phyloP scores from a whole-genome alignment of 2,329 filamentous ascomycete genomes.

The Sclerotiophoma versabilis region DNA sequence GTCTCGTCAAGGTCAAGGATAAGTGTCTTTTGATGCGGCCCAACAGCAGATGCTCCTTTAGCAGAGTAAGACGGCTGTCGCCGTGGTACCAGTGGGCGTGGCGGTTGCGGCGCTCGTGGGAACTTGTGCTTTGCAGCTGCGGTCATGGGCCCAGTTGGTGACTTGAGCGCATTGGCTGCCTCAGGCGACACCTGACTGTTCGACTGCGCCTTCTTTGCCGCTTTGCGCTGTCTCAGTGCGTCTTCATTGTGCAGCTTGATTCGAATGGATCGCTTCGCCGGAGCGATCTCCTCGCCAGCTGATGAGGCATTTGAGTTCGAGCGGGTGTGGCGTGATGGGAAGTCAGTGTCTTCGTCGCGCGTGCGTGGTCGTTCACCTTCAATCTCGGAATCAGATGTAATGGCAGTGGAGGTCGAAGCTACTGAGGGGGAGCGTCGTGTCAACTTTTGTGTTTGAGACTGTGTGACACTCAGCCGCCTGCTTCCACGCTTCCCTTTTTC shows the following conservation, averaged over 20 bases:
- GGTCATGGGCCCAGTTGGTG: slow-evolving; percentile 87
- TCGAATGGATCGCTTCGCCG: slow-evolving; percentile 79
- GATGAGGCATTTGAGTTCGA: slow-evolving; percentile 63
- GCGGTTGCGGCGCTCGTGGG: slow-evolving; percentile 86
- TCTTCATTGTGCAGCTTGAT: slow-evolving; percentile 90
- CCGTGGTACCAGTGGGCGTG: slow-evolving; percentile 85
- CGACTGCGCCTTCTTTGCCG: slow-evolving; percentile 65
- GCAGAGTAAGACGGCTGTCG: slow-evolving; percentile 85
- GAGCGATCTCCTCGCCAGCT: slow-evolving; percentile 69
- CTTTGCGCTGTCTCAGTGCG: slow-evolving; percentile 74
- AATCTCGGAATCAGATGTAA: slow-evolving; percentile 72
- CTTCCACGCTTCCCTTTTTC: slow-evolving; percentile 42
- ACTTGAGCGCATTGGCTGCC: slow-evolving; percentile 78
- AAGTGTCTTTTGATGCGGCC: slow-evolving; percentile 78
- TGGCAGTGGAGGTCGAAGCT: slow-evolving; percentile 66
- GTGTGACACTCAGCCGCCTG: slow-evolving; percentile 38
- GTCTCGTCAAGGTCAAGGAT: slow-evolving; percentile 97
- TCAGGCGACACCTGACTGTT: slow-evolving; percentile 50
- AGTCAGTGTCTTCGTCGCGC: slow-evolving; percentile 43
- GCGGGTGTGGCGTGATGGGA: slow-evolving; percentile 63
- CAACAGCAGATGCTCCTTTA: slow-evolving; percentile 43
- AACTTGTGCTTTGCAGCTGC: slow-evolving; percentile 64
- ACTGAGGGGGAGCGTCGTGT: slow-evolving; percentile 51
- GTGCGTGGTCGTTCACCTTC: slow-evolving; percentile 55
- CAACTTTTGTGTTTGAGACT: slow-evolving; percentile 36